Evolutionary conservation across 2,329 filamentous ascomycete genomes (phyloP).

Genomic region (Alternaria conjuncta): DNA sequence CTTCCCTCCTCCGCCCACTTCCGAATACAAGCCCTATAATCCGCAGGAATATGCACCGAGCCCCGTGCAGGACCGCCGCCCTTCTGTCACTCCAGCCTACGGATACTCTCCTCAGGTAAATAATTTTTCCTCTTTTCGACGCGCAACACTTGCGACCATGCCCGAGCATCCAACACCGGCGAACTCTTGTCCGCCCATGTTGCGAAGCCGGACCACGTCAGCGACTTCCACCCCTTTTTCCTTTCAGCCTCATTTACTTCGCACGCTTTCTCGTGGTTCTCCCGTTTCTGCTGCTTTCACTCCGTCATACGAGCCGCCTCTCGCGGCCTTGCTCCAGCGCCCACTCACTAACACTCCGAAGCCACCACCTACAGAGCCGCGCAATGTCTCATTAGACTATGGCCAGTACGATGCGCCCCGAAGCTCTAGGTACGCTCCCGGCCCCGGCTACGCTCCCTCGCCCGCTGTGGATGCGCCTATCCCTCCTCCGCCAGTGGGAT

Average conservation of each 20-base stretch:
- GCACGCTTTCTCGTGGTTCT: constrained; percentile 34
- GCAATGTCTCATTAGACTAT: neutral
- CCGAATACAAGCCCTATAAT: constrained; percentile 46
- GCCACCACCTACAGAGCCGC: constrained; percentile 24
- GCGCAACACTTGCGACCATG: constrained; percentile 32
- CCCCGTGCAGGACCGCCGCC: constrained; percentile 27
- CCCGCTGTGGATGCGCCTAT: constrained; percentile 24
- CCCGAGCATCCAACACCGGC: constrained; percentile 28
- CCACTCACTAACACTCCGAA: constrained; percentile 44
- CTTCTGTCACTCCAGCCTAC: constrained; percentile 34
- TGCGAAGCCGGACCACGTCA: constrained; percentile 29
- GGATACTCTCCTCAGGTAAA: constrained; percentile 48
- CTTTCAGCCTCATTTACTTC: constrained; percentile 22
- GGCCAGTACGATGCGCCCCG: constrained; percentile 19
- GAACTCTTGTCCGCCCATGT: constrained; percentile 28
- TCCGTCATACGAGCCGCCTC: constrained; percentile 46
- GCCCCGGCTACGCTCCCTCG: constrained; percentile 41
- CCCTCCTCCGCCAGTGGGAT: constrained; percentile 33
- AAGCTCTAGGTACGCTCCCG: constrained; percentile 41
- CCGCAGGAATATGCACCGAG: constrained; percentile 42
- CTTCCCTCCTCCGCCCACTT: constrained; percentile 41
- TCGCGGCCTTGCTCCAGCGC: constrained; percentile 40
- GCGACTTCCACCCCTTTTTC: constrained; percentile 22
- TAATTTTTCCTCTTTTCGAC: constrained; percentile 39
- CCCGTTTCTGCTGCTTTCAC: constrained; percentile 39